Conservation (phyloP, 2,329 filamentous ascomycete species). For the Fusarium incarnatum region DNA sequence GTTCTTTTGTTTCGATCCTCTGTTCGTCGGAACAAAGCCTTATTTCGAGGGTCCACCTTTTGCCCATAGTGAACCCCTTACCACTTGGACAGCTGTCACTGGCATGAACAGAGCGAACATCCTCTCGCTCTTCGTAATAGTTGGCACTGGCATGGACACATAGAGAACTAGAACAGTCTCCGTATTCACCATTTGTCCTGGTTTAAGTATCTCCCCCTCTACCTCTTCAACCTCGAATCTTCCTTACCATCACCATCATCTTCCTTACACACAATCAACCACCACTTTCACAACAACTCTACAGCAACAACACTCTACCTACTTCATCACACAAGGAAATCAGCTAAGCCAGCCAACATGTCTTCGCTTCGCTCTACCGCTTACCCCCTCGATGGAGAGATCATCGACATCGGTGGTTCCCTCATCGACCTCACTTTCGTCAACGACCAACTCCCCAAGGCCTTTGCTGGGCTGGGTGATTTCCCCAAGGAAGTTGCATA, state of each 20-base stretch:
- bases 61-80: neutral
- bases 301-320: neutral
- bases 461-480: constrained; percentile 32
- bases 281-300: neutral
- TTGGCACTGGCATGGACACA: neutral
- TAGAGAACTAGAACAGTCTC: neutral
- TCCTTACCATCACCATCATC: neutral
- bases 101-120: neutral
- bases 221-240: neutral
- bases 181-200: neutral
- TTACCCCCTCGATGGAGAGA: neutral
- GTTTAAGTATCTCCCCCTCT: neutral
- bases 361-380: neutral
- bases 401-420: constrained; percentile 42
- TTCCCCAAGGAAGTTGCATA: constrained; percentile 47
- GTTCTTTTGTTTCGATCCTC: neutral
- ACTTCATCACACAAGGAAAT: neutral
- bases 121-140: neutral
- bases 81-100: neutral
- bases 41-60: neutral
- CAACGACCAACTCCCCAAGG: constrained; percentile 29
- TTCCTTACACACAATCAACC: neutral
- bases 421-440: constrained; percentile 20
- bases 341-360: neutral
- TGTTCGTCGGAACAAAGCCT: neutral